Conservation (phyloP, 2,329 filamentous ascomycete species). For the Hortaea werneckii region DNA sequence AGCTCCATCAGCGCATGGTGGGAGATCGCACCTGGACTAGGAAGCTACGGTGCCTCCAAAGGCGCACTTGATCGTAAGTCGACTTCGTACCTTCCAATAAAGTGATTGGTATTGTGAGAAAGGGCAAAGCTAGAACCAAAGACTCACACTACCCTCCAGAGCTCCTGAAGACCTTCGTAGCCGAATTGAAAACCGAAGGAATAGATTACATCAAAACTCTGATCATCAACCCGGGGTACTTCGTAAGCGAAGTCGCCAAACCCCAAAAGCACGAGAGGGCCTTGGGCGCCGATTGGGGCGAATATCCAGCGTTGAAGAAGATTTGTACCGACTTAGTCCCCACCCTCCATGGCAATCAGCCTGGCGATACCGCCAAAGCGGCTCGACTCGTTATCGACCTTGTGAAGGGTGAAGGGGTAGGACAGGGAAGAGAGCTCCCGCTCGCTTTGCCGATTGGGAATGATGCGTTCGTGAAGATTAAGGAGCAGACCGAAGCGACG, state of each 20-base stretch:
- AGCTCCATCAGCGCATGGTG: background rate
- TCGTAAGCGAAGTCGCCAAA: background rate
- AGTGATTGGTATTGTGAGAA: no score
- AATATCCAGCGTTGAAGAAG: conserved; percentile 1
- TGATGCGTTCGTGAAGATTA: conserved; percentile 1
- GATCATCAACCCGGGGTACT: conserved; percentile 1
- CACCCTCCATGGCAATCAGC: conserved; percentile 1
- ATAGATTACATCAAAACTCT: conserved; percentile 3
- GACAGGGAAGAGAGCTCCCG: background rate
- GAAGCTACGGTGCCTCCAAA: background rate
- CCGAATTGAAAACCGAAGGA: background rate
- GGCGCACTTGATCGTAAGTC: conserved; percentile 2
- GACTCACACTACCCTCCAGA: no score
- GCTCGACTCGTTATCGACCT: conserved; percentile 1
- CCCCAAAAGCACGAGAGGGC: background rate
- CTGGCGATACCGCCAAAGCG: conserved; percentile 1
- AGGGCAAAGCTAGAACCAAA: no score
- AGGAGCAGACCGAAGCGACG: background rate
- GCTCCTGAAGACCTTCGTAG: background rate
- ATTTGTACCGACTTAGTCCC: background rate
- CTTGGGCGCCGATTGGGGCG: background rate
- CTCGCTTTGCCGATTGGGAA: background rate
- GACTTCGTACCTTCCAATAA: no score
- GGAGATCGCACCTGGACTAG: background rate
- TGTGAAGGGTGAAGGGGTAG: conserved; percentile 1